phyloP scores from a whole-genome alignment of 2,329 filamentous ascomycete species.

The Scytalidium sp. region DNA sequence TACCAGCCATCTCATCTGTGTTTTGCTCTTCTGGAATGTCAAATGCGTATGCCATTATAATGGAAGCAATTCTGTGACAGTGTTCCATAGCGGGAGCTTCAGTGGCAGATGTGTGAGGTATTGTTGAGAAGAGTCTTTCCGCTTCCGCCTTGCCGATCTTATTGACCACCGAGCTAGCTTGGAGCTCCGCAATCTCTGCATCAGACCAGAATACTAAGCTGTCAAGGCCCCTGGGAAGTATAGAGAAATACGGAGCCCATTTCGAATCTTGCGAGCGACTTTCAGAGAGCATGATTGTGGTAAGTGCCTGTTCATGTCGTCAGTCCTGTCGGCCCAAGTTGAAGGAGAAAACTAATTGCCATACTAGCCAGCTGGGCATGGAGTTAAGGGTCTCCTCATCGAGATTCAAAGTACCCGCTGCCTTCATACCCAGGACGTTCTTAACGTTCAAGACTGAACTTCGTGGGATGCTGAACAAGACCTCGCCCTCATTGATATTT shows the following conservation, averaged over 20 bases:
- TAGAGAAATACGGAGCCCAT: constrained; percentile 54
- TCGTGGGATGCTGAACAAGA: constrained; percentile 63
- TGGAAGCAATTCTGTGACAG: constrained; percentile 63
- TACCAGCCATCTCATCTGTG: constrained; percentile 1
- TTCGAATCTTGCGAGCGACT: constrained; percentile 19
- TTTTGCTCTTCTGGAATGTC: constrained; percentile 45
- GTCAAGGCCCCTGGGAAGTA: constrained; percentile 60
- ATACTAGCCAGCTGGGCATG: constrained; percentile 44
- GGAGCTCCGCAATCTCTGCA: constrained; percentile 56
- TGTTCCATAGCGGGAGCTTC: constrained; percentile 35
- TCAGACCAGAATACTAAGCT: constrained; percentile 69
- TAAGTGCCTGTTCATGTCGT: constrained; percentile 19
- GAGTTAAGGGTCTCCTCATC: constrained; percentile 34
- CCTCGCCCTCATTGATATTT: constrained; percentile 58
- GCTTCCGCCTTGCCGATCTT: constrained; percentile 63
- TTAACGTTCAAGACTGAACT: constrained; percentile 55
- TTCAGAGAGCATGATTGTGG: constrained; percentile 22
- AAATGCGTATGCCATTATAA: constrained; percentile 73
- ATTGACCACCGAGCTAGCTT: constrained; percentile 59
- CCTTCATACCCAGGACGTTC: constrained; percentile 50
- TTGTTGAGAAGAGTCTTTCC: constrained; percentile 52
- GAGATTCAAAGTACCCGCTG: constrained; percentile 20
- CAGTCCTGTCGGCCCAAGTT: constrained; percentile 7
- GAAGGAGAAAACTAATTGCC: constrained; percentile 3
- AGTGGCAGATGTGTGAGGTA: constrained; percentile 51